Percentiles rank a stretch among this genome's conserved stretches.
phyloP scores from a whole-genome alignment of 306 rosid genomes.

The Acmispon strigosus region DNA sequence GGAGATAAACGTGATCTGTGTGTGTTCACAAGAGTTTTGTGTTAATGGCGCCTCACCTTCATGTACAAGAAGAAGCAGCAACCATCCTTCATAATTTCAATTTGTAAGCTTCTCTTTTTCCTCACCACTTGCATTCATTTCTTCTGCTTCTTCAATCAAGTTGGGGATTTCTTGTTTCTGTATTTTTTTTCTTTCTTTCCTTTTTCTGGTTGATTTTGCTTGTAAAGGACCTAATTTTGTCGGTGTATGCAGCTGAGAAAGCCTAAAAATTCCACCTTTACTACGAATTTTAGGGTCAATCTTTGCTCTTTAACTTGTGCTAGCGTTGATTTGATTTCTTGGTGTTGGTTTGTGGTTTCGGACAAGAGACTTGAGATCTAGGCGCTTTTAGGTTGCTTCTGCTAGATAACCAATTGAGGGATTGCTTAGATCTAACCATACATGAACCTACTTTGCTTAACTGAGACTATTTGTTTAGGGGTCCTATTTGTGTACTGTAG shows the following conservation, averaged over 20 bases:
- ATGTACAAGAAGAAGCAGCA: slow-evolving; percentile 20
- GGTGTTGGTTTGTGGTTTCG: slow-evolving; percentile 4
- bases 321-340: not conserved
- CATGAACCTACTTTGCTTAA: not conserved
- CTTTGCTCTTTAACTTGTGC: not conserved
- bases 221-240: not conserved
- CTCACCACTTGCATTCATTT: not conserved
- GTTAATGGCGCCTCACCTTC: slow-evolving; percentile 23
- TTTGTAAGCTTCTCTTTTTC: slow-evolving; percentile 42
- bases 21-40: slow-evolving; percentile 21
- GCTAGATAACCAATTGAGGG: not conserved
- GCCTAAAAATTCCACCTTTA: slow-evolving; percentile 7
- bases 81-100: slow-evolving; percentile 17
- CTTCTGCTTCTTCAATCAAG: not conserved
- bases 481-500: not conserved
- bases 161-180: not conserved
- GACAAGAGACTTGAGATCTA: slow-evolving; percentile 13
- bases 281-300: not conserved
- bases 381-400: slow-evolving; percentile 7
- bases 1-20: slow-evolving; percentile 9
- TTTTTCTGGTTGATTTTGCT: not conserved
- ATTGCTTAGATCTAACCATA: slow-evolving; percentile 16
- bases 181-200: not conserved
- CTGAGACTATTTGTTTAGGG: not conserved
- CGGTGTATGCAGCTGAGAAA: slow-evolving; percentile 7